Evolutionary conservation across 257 asterid species (phyloP).

Genomic region (Penstemon eatonii): DNA sequence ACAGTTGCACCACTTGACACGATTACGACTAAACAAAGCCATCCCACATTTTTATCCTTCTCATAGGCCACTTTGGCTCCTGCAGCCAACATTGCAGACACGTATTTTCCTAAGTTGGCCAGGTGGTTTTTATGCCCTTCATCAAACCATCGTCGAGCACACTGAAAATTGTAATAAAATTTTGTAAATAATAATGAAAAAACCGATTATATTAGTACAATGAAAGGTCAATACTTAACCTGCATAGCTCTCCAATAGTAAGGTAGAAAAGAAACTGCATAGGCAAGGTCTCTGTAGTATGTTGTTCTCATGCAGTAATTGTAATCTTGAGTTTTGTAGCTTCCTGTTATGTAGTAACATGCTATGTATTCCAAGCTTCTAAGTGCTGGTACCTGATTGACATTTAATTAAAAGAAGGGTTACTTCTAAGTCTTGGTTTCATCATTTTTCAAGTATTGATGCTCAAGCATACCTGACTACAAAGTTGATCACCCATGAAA

Average conservation of each 20-base stretch:
- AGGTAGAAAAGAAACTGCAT: constrained; percentile 90
- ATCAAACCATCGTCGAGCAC: constrained; percentile 93
- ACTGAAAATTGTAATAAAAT: constrained; percentile 36
- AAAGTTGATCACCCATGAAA: constrained; percentile 97
- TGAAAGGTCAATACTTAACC: constrained; percentile 35
- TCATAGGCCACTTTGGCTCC: constrained; percentile 95
- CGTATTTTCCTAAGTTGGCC: constrained; percentile 81
- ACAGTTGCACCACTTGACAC: constrained; percentile 79
- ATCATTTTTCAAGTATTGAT: not conserved
- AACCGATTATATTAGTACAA: no score
- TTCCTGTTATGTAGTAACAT: constrained; percentile 86
- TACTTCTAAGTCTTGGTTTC: not conserved
- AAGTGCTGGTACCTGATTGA: constrained; percentile 77
- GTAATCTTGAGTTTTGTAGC: constrained; percentile 80
- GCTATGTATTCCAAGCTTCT: constrained; percentile 70
- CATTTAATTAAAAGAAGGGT: not conserved
- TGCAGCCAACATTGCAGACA: constrained; percentile 94
- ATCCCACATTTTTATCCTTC: constrained; percentile 63
- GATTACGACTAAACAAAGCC: constrained; percentile 69
- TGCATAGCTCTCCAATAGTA: constrained; percentile 99
- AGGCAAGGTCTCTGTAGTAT: constrained; percentile 77
- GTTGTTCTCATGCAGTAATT: constrained; percentile 72
- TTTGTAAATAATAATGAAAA: not conserved
- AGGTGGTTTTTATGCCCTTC: constrained; percentile 91
- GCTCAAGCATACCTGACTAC: constrained; percentile 70